Conservation (phyloP, 768 basidiomycete species). For the Trametes sanguinea region DNA sequence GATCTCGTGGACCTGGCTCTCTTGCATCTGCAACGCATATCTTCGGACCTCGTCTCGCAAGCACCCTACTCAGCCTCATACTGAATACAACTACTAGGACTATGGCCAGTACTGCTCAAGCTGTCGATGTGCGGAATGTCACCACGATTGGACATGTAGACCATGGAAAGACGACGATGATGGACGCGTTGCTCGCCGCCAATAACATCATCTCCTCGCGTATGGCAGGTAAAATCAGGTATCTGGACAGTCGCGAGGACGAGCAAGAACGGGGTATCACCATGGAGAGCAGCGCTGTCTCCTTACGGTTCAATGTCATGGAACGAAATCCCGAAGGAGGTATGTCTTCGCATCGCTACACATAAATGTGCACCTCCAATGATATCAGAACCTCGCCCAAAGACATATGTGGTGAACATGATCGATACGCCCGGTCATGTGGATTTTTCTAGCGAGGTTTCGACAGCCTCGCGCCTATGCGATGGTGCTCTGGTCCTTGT, state of each 20-base stretch:
- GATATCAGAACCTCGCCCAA: slow-evolving; percentile 47
- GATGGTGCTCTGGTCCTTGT: slow-evolving; percentile 96
- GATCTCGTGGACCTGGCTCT: no score
- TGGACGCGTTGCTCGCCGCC: slow-evolving; percentile 93
- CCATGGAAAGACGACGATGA: slow-evolving; percentile 95
- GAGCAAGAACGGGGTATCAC: slow-evolving; percentile 98
- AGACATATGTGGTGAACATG: slow-evolving; percentile 87
- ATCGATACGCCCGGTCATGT: slow-evolving; percentile 99
- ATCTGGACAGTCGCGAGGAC: slow-evolving; percentile 93
- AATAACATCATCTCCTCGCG: slow-evolving; percentile 95
- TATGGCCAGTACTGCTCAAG: slow-evolving; percentile 23
- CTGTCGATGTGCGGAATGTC: slow-evolving; percentile 65
- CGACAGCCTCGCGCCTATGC: slow-evolving; percentile 88
- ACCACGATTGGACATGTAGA: slow-evolving; percentile 91
- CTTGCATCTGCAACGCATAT: no score
- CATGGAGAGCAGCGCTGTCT: slow-evolving; percentile 97
- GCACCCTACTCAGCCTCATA: background rate
- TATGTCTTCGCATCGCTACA: slow-evolving; percentile 37
- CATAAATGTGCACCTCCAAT: slow-evolving; percentile 33
- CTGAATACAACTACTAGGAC: background rate
- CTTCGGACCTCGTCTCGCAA: no score
- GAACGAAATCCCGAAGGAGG: slow-evolving; percentile 57
- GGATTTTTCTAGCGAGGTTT: slow-evolving; percentile 97
- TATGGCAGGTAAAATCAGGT: slow-evolving; percentile 96
- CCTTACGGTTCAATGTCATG: slow-evolving; percentile 82